Conservation (phyloP, 805 yeast genomes). For the Candida broadrunensis region DNA sequence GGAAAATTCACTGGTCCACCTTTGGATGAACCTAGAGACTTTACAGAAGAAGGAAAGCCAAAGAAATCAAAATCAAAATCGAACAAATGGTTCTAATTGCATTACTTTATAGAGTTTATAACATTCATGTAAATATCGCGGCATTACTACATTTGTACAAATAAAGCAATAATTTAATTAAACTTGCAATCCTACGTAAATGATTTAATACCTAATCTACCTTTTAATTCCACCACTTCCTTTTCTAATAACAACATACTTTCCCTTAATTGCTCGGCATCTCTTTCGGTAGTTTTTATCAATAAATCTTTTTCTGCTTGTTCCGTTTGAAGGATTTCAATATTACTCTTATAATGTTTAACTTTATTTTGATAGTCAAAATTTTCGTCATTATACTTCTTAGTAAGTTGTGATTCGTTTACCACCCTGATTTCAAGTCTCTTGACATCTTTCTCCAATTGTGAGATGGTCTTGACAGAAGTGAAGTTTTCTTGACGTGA, state of each 20-base stretch:
- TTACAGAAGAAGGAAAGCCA: slow-evolving; percentile 4
- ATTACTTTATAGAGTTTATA: no score
- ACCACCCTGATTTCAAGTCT: slow-evolving; percentile 52
- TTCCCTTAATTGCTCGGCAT: slow-evolving; percentile 53
- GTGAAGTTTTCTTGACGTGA: slow-evolving; percentile 50
- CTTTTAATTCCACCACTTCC: slow-evolving; percentile 57
- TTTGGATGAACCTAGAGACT: slow-evolving; percentile 16
- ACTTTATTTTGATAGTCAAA: slow-evolving; percentile 52
- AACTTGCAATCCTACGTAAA: neutral
- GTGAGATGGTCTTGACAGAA: slow-evolving; percentile 47
- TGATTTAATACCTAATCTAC: slow-evolving; percentile 7
- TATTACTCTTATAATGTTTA: slow-evolving; percentile 33
- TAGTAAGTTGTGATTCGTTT: slow-evolving; percentile 48
- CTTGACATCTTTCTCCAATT: slow-evolving; percentile 50
- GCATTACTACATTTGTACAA: no score
- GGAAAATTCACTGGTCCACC: slow-evolving; percentile 41
- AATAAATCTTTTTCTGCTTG: slow-evolving; percentile 41
- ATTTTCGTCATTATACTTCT: slow-evolving; percentile 58
- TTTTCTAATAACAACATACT: slow-evolving; percentile 49
- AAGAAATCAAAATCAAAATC: slow-evolving; percentile 10
- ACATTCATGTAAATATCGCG: no score
- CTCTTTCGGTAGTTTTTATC: slow-evolving; percentile 52
- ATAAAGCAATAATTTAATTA: no score
- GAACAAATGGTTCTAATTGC: slow-evolving; percentile 15
- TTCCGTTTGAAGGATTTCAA: slow-evolving; percentile 38